Percentiles rank a stretch among this genome's conserved stretches.
Evolutionary conservation across 306 rosid species (phyloP).

Genomic region (Myrica gale): DNA sequence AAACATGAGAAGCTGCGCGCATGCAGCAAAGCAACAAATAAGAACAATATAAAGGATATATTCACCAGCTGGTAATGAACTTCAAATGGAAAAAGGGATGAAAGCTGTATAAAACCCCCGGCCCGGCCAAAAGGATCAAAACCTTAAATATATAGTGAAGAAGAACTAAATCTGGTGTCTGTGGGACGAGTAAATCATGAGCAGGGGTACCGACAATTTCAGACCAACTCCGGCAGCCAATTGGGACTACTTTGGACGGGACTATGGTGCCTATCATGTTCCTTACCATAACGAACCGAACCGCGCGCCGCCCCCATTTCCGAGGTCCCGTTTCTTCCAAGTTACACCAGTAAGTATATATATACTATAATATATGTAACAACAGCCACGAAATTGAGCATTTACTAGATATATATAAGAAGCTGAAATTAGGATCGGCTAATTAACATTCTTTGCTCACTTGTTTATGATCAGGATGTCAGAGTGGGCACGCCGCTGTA

Average conservation of each 20-base stretch:
- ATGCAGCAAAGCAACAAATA: neutral
- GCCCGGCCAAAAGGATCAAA: neutral
- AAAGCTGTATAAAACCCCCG: slow-evolving; percentile 11
- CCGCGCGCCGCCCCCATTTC: slow-evolving; percentile 33
- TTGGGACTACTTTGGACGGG: slow-evolving; percentile 27
- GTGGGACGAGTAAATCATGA: slow-evolving; percentile 40
- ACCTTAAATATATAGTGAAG: slow-evolving; percentile 11
- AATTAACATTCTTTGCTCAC: neutral
- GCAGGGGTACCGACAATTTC: slow-evolving; percentile 40
- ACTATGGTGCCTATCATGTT: slow-evolving; percentile 34
- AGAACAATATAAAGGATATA: slow-evolving; percentile 19
- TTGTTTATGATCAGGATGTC: slow-evolving; percentile 40
- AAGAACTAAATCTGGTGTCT: slow-evolving; percentile 21
- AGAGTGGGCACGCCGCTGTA: slow-evolving; percentile 28
- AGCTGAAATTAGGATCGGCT: neutral
- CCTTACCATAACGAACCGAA: slow-evolving; percentile 16
- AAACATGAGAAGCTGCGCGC: neutral
- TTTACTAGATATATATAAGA: neutral
- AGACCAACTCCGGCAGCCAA: slow-evolving; percentile 18
- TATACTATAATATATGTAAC: neutral
- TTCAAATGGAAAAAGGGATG: slow-evolving; percentile 12
- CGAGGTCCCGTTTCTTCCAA: slow-evolving; percentile 35
- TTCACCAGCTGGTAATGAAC: slow-evolving; percentile 12
- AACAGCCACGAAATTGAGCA: too few species aligned
- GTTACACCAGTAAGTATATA: slow-evolving; percentile 38